Percentiles rank a stretch among this genome's conserved stretches.
Conservation (phyloP, 345 rosid genomes). For the Salix exigua region DNA sequence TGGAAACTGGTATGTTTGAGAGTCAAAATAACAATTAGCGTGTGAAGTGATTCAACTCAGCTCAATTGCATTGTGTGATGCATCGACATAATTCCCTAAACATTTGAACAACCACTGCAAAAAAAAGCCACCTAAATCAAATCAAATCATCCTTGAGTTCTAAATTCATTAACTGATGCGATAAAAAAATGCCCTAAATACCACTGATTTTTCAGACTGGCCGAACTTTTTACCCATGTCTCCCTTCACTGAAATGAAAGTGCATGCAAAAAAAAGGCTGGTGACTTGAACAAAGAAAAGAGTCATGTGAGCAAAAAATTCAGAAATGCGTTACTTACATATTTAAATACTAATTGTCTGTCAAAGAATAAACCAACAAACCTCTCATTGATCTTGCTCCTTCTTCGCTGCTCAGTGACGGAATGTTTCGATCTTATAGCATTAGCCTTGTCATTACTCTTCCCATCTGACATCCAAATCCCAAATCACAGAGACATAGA, state of each 20-base stretch:
- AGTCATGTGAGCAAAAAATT: neutral
- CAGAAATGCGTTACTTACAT: neutral
- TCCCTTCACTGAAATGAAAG: neutral
- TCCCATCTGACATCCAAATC: slow-evolving; percentile 52
- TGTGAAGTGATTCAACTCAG: neutral
- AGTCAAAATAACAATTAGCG: neutral
- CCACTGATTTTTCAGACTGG: neutral
- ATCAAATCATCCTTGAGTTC: neutral
- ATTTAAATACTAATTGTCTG: neutral
- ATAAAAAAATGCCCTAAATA: neutral
- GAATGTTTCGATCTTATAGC: slow-evolving; percentile 90
- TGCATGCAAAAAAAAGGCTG: neutral
- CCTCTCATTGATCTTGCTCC: slow-evolving; percentile 99
- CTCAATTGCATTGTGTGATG: neutral
- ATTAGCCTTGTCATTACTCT: slow-evolving; percentile 62
- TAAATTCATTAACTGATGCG: neutral
- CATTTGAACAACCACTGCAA: neutral
- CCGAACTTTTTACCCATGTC: neutral
- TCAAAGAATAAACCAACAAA: slow-evolving; percentile 13
- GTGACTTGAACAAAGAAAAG: neutral
- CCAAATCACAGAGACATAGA: neutral
- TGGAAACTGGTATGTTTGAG: neutral
- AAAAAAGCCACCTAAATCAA: neutral
- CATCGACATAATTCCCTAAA: neutral
- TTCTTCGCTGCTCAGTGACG: slow-evolving; percentile 86